Conservation (phyloP, 805 yeast genomes). For the Lipomyces starkeyi region DNA sequence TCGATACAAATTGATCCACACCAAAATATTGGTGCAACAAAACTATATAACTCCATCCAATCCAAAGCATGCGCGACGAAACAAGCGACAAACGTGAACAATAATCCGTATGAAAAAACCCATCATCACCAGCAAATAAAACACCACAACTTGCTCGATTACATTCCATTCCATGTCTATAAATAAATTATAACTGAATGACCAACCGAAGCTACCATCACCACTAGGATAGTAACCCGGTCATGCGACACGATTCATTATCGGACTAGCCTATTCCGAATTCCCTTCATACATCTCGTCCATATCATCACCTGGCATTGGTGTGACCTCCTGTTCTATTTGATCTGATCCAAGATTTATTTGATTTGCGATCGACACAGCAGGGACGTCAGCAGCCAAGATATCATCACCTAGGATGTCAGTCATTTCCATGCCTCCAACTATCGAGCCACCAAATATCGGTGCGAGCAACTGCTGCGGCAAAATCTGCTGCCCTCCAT, state of each 20-base stretch:
- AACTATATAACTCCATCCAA: conserved; percentile 12
- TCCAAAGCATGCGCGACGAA: conserved; percentile 4
- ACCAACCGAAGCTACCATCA: neutral
- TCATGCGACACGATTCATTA: neutral
- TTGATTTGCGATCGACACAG: neutral
- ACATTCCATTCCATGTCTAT: neutral
- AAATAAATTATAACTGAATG: neutral
- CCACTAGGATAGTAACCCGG: neutral
- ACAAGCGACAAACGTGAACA: neutral
- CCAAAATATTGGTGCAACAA: neutral
- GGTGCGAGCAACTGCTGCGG: conserved; percentile 1
- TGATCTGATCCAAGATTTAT: neutral
- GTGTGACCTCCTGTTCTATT: conserved; percentile 1
- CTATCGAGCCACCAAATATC: neutral
- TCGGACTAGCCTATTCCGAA: neutral
- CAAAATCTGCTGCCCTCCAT: neutral
- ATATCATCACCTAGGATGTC: neutral
- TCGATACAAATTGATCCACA: neutral
- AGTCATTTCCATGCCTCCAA: conserved; percentile 2
- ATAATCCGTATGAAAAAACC: neutral
- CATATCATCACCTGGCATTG: neutral
- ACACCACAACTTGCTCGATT: neutral
- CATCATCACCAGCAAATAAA: conserved; percentile 1
- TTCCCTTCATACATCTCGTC: neutral
- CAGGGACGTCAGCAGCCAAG: neutral